Evolutionary conservation across 805 yeast species (phyloP).

Genomic region (Clavispora santaluciae): DNA sequence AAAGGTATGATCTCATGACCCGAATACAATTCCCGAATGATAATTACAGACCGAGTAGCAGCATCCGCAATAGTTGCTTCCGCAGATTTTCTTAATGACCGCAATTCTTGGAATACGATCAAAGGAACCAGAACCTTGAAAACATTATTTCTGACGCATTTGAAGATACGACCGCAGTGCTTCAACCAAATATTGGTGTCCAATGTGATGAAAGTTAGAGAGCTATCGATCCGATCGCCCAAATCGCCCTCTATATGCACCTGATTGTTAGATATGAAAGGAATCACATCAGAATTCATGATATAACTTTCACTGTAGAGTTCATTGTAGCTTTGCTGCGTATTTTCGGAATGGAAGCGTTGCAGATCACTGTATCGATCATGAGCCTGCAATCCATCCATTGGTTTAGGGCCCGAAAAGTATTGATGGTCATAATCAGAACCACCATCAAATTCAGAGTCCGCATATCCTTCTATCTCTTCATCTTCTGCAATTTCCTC

Average conservation of each 20-base stretch:
- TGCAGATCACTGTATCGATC: conserved; percentile 9
- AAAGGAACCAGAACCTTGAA: conserved; percentile 63
- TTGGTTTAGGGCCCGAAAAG: conserved; percentile 3
- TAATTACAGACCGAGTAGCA: conserved; percentile 75
- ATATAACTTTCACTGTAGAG: conserved; percentile 20
- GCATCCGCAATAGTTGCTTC: conserved; percentile 75
- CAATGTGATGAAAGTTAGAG: conserved; percentile 53
- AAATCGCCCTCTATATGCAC: conserved; percentile 41
- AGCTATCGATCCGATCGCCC: conserved; percentile 54
- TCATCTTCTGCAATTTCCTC: conserved; percentile 20
- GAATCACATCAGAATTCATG: conserved; percentile 17
- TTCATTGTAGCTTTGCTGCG: conserved; percentile 19
- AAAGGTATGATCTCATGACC: conserved; percentile 54
- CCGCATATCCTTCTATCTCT: conserved; percentile 21
- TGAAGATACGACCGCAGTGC: conserved; percentile 72
- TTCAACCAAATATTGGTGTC: conserved; percentile 81
- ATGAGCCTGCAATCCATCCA: conserved; percentile 11
- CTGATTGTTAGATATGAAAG: conserved; percentile 9
- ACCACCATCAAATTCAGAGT: conserved; percentile 29
- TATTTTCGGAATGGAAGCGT: not conserved
- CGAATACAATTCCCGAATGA: conserved; percentile 59
- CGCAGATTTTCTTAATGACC: conserved; percentile 64
- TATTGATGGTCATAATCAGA: conserved; percentile 12
- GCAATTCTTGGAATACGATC: conserved; percentile 71
- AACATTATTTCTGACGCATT: conserved; percentile 57